Base-by-base conservation (phyloP, 2,329 filamentous ascomycete genomes). In the Penicillium sp. region DNA sequence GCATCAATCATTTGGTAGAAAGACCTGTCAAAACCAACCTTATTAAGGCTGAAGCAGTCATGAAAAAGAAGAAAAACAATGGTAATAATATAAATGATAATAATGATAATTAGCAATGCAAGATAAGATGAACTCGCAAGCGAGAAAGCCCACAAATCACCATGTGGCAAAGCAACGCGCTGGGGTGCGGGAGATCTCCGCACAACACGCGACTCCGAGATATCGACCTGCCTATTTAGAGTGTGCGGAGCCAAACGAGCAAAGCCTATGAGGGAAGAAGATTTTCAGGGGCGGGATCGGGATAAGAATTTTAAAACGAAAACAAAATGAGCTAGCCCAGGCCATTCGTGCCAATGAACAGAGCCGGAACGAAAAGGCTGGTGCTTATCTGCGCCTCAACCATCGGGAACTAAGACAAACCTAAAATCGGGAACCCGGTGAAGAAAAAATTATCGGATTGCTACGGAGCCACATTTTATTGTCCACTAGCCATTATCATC, bases 351-450 rank as follows among this genome's bases (percentile, higher is more conserved):
- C 51, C 51, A 49, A 54, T 54, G 10, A 31, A 18, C 3, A 6
- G 14, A 16, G 21, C 3, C 23, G 24, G 28, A 31, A 45, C 44
- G 24, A 21, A 43, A 24, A 54, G 26, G 23, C 33, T 24, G 31
- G 34, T 23, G 31, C 18, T 50, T 42, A 51, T 50, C 48, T 50
- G 40, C 46, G 40, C 33, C 46, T 18, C n/a, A 1, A 5, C 39
- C 37, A 6, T 4, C 40, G 9, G 16, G 40, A 16, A 43, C 40
- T 42, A 42, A 26, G 48, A 43, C 8, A 47, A 39, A 54, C 40
- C 42, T 54, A 54, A 54, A 47, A 36, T 54, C 40, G 52, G 52
- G 34, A n/a, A 39, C 28, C 46, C 52, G 55, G 55, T 55, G 55
- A 58, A 45, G 29, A 29, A 54, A 48, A 54, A 31, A n/a, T n/a